Evolutionary conservation across 2,329 filamentous ascomycete species (phyloP).

Genomic region (Pseudopyrenochaeta lycopersici): DNA sequence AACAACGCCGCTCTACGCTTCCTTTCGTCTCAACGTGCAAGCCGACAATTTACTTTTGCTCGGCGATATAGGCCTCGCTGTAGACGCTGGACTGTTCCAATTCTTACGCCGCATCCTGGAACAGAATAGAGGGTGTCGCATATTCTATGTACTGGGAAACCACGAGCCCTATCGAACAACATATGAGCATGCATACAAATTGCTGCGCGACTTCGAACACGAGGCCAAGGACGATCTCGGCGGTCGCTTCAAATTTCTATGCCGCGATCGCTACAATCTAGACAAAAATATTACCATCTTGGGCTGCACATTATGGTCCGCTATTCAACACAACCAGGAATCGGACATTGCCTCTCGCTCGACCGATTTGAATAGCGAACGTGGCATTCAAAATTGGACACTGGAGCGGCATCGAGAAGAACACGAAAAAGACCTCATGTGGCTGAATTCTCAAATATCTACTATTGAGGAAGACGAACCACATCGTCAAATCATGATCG

Average conservation of each 20-base stretch:
- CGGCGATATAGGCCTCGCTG: constrained; percentile 26
- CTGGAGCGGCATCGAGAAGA: constrained; percentile 49
- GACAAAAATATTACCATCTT: constrained; percentile 20
- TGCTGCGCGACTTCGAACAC: constrained; percentile 19
- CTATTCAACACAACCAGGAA: constrained; percentile 8
- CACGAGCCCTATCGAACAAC: constrained; percentile 23
- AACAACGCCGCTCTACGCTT: constrained; percentile 11
- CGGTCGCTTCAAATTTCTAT: constrained; percentile 24
- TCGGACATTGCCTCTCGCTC: constrained; percentile 5
- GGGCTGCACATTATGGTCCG: constrained; percentile 29
- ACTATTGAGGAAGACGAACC: constrained; percentile 25
- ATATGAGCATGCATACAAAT: not conserved
- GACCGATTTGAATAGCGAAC: constrained; percentile 27
- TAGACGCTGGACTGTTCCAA: constrained; percentile 16
- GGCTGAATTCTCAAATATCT: constrained; percentile 52
- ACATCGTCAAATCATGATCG: constrained; percentile 45
- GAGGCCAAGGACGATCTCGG: constrained; percentile 5
- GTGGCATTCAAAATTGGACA: constrained; percentile 46
- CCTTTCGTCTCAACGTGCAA: constrained; percentile 11
- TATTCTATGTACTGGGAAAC: constrained; percentile 33
- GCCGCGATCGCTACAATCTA: constrained; percentile 22
- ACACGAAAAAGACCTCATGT: constrained; percentile 53
- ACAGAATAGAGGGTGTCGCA: not conserved
- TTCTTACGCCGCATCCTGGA: constrained; percentile 19
- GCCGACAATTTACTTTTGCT: constrained; percentile 20